These are phyloP conservation scores for Hyphopichia pseudoburtonii DNA, from an alignment of 1,139 yeast species.

Conservation along the genomic window DNA sequence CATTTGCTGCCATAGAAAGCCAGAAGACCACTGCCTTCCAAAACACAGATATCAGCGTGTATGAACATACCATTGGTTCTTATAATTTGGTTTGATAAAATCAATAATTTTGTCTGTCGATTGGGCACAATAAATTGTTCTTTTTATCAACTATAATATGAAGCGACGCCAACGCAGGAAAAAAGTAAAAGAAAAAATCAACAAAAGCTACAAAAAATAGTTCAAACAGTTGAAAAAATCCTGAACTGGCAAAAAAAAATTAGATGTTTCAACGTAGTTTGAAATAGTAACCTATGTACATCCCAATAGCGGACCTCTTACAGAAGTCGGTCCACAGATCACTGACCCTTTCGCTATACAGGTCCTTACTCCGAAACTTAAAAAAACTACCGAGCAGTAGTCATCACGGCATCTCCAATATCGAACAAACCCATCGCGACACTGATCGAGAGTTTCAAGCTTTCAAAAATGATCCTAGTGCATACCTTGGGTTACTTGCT, in stretches of 20 bases:
- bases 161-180: too few species aligned
- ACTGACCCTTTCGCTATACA: conserved; percentile 16
- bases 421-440: conserved; percentile 2
- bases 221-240: neutral
- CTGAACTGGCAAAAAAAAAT: too few species aligned
- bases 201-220: neutral
- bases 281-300: conserved; percentile 1
- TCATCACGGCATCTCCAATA: neutral
- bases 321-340: neutral
- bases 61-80: too few species aligned
- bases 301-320: conserved; percentile 1
- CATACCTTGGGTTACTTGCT: conserved; percentile 10
- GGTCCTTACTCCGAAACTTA: conserved; percentile 18
- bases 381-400: neutral
- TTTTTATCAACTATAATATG: too few species aligned
- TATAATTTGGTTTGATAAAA: too few species aligned
- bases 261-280: too few species aligned
- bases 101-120: too few species aligned
- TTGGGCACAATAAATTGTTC: too few species aligned
- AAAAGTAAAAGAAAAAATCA: too few species aligned
- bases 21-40: too few species aligned
- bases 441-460: conserved; percentile 5
- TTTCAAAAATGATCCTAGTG: conserved; percentile 10
- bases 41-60: too few species aligned
- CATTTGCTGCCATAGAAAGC: too few species aligned